Evolutionary conservation across 2,329 filamentous ascomycete genomes (phyloP), one percentile per base, ranked within the genome.

Genomic region (Ophiocordyceps unilateralis): DNA sequence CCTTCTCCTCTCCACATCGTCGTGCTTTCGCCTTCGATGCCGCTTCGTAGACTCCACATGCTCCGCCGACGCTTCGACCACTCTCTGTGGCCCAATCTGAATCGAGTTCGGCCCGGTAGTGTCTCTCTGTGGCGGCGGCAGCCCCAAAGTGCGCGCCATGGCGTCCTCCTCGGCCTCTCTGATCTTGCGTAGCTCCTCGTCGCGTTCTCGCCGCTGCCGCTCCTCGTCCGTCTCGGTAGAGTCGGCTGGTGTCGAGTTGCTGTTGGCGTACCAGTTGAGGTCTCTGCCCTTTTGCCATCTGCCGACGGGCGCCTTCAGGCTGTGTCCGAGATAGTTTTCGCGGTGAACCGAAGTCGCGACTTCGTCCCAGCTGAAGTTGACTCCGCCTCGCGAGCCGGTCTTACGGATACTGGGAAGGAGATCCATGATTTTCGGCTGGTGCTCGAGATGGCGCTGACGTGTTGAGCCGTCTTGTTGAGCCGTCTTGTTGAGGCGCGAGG

Each of bases 291-390:
- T 79, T 55, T 91, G 84, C 88, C 88, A 95, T 50, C 88, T 81
- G 8, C 88, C 88, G 4, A 94, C 87, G 0, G 88, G 85, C 0
- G 88, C 88, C 69, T 89, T 94, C 45, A 95, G 65, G 46, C 83
- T 91, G 65, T 95, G 88, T 42, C 88, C 88, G 8, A 95, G 81
- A 60, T 78, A 81, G 54, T 80, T 94, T 62, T 98, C 88, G 60
- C 91, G 87, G 56, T 94, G 88, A 20, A 74, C 67, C 41, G 87
- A 93, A 50, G 70, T 78, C 58, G 89, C 81, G 56, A 98, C 89
- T 52, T 95, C 87, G 50, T 89, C 83, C 91, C 91, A 96, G 64
- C 81, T 88, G 68, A 98, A 98, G 61, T 95, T 87, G 62, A 83
- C 83, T 57, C 91, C 91, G 55, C 91, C 91, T 51, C 91, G 81